phyloP scores from a whole-genome alignment of 768 basidiomycete genomes.

The Tricholoma sp. region DNA sequence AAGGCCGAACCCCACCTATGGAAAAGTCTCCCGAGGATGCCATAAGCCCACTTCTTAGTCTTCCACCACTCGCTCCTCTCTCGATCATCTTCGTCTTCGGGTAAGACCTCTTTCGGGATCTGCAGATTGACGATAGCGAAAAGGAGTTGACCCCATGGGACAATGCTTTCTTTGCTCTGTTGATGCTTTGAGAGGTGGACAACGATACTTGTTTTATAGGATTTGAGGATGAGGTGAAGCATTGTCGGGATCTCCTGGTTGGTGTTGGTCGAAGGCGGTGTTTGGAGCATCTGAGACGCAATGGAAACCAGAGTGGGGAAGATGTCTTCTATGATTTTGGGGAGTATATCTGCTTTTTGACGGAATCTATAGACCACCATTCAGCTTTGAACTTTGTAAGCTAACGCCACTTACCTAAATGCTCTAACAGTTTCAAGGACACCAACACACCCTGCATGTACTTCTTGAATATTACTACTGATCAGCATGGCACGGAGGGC shows the following conservation, averaged over 20 bases:
- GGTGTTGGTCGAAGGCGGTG: constrained; percentile 43
- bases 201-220: constrained; percentile 80
- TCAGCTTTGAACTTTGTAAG: neutral
- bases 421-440: constrained; percentile 74
- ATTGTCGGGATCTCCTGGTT: constrained; percentile 75
- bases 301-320: constrained; percentile 78
- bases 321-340: constrained; percentile 51
- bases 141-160: constrained; percentile 84
- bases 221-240: constrained; percentile 82
- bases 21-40: constrained; percentile 74
- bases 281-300: constrained; percentile 61
- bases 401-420: constrained; percentile 47
- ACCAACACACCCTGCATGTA: constrained; percentile 78
- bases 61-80: constrained; percentile 87
- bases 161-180: constrained; percentile 66
- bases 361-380: constrained; percentile 48
- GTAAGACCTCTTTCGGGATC: constrained; percentile 60
- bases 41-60: constrained; percentile 90
- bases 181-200: constrained; percentile 69
- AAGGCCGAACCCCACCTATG: constrained; percentile 42
- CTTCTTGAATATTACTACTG: constrained; percentile 63
- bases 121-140: constrained; percentile 74
- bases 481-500: constrained; percentile 59
- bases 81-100: constrained; percentile 68
- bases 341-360: constrained; percentile 54